Conservation (phyloP, 306 rosid species). For the Citrullus amarus region DNA sequence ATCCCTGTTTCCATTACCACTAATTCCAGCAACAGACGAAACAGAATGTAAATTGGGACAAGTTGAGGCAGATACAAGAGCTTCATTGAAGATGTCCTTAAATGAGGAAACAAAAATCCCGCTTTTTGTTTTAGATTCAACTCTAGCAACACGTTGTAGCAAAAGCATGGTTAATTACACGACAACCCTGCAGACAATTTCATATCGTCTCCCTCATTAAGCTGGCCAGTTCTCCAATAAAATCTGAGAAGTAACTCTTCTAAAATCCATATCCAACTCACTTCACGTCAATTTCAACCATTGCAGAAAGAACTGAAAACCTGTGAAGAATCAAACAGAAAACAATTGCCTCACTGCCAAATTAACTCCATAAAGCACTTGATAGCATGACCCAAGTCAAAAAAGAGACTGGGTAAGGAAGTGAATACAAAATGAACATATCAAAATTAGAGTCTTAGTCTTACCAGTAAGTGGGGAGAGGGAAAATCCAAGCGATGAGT, state of each 20-base stretch:
- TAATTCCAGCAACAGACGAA: background rate
- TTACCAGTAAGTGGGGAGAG: background rate
- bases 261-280: background rate
- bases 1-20: background rate
- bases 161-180: constrained; percentile 4
- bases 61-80: background rate
- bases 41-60: background rate
- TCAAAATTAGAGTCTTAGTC: background rate
- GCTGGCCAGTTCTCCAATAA: background rate
- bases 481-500: background rate
- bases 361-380: background rate
- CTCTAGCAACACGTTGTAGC: constrained; percentile 1
- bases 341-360: background rate
- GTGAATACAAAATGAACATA: background rate
- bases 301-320: background rate
- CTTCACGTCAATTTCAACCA: background rate
- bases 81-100: constrained; percentile 4
- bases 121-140: background rate
- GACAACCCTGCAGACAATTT: background rate
- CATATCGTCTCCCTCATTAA: background rate
- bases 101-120: background rate
- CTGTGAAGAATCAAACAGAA: background rate
- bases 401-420: background rate
- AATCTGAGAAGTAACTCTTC: background rate
- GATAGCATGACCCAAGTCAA: background rate